Base-by-base conservation (phyloP, 139 green algal species). In the Chlamydomonas asymmetrica region DNA sequence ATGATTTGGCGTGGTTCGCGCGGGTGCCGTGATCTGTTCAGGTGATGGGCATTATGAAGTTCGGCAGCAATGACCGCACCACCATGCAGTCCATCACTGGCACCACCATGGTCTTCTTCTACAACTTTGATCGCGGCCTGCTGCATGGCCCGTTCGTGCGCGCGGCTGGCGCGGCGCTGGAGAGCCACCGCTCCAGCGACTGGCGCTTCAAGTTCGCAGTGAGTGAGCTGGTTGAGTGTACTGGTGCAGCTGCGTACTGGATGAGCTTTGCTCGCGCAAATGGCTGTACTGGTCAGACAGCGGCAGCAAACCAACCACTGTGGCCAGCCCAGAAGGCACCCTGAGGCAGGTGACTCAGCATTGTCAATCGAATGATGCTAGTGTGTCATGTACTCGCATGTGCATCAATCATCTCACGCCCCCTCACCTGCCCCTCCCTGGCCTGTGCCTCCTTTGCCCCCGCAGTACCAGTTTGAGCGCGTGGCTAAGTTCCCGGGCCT, bases 161-260 rank as follows among this genome's bases (percentile, higher is more conserved):
- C 35, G 71, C 43, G 34, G 31, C 59, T 41, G 71, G 71, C 4
- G 41, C 68, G 43, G 59, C 32, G 23, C 71, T 77, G 32, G 71
- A 76, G 70, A 76, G 66, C 56, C 67, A 61, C 39, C 56, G 70
- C 16, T 66, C 70, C n/a, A 62, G 31, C 7, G 70, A 76, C 57
- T 76, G 70, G 70, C 40, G 70, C 29, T 76, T 76, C 54, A 76
- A 76, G 37, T 76, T 76, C 40, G 70, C 70, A 57, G 70, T 76
- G 56, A 10, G 70, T 1, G 48, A 2, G 6, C n/a, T n/a, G n/a
- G n/a, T n/a, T n/a, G n/a, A n/a, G n/a, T n/a, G n/a, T n/a, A n/a
- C n/a, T n/a, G n/a, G n/a, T n/a, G n/a, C n/a, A n/a, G n/a, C n/a
- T n/a, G n/a, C n/a, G n/a, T n/a, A n/a, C n/a, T n/a, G n/a, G n/a